phyloP scores from a whole-genome alignment of 176 grass and related monocot genomes.

The Juncus effusus region DNA sequence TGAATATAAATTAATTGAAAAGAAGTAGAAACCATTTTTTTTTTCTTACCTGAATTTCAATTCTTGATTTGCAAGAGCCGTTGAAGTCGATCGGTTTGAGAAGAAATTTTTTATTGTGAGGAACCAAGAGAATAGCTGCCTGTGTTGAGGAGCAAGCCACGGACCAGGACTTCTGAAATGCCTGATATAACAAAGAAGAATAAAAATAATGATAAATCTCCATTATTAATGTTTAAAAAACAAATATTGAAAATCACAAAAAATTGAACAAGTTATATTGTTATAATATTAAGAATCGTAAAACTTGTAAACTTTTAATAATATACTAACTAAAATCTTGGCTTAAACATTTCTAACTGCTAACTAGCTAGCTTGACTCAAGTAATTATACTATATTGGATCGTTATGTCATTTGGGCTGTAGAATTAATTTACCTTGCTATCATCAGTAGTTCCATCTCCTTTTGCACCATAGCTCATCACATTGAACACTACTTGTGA shows the following conservation, averaged over 20 bases:
- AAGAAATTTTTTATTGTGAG: constrained; percentile 44
- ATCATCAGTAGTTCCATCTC: constrained; percentile 51
- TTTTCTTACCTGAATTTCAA: constrained; percentile 37
- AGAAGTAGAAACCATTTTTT: background rate
- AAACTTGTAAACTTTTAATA: background rate
- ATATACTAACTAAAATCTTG: background rate
- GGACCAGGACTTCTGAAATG: constrained; percentile 44
- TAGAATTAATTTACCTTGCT: constrained; percentile 25
- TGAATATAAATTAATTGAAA: background rate
- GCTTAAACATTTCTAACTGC: background rate
- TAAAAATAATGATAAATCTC: background rate
- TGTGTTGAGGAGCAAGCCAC: constrained; percentile 46
- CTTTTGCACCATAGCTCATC: constrained; percentile 41
- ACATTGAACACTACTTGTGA: constrained; percentile 43
- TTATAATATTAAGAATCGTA: background rate
- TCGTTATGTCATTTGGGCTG: too few species aligned
- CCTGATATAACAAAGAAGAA: constrained; percentile 23
- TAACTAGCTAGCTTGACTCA: background rate
- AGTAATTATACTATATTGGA: background rate
- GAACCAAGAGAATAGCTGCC: constrained; percentile 45
- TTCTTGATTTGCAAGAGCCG: constrained; percentile 57
- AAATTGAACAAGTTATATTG: background rate
- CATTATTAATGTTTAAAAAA: background rate
- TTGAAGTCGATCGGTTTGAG: constrained; percentile 40
- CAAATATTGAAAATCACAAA: constrained; percentile 1